Base-by-base conservation (phyloP, 2,329 filamentous ascomycete genomes). In the Ophiostoma piceae region DNA sequence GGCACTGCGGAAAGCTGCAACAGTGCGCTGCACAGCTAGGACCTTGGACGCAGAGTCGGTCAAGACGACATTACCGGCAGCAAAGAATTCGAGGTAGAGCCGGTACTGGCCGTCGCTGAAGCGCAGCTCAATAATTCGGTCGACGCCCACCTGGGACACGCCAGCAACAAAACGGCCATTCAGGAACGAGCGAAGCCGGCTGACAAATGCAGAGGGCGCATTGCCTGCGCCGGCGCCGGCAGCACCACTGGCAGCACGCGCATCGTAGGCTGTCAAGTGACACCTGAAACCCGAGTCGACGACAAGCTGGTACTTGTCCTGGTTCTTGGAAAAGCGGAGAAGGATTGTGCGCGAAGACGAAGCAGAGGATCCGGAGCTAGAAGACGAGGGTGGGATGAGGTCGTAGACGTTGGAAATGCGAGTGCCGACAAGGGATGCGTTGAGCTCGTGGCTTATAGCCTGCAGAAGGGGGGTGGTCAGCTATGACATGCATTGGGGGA, bases 281-380 rank as follows among this genome's bases (percentile, higher is more conserved):
- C 92, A 96, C 77, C 95, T 92, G 79, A 99, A 99, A 39, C 95
- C 95, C 1, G 92, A 95, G 78, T 99, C 95, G 75, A 99, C 88
- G 68, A 99, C 84, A 37, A 99, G 84, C 78, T 98, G 94, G 77
- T 95, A 90, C 79, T 94, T 93, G 74, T 90, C 86, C 76, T 94
- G 90, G 62, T 94, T 92, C 78, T 95, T 96, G 69, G 93, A 89
- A 77, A 99, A 95, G 78, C 97, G 98, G 79, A 99, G 86, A 77
- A 98, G 92, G 77, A 98, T 97, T 77, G 94, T 93, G 74, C 93
- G 93, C 73, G 92, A 96, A 2, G 66, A 35, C 4, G 73, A 70
- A 4, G 72, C 54, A 1, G 71, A 57, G 16, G 70, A 67, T 7
- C 71, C 43, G 1, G 71, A 66, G 32, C 64, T 26, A n/a, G 73